phyloP scores from a whole-genome alignment of 495 filamentous ascomycete genomes.

The Cairneyella variabilis region DNA sequence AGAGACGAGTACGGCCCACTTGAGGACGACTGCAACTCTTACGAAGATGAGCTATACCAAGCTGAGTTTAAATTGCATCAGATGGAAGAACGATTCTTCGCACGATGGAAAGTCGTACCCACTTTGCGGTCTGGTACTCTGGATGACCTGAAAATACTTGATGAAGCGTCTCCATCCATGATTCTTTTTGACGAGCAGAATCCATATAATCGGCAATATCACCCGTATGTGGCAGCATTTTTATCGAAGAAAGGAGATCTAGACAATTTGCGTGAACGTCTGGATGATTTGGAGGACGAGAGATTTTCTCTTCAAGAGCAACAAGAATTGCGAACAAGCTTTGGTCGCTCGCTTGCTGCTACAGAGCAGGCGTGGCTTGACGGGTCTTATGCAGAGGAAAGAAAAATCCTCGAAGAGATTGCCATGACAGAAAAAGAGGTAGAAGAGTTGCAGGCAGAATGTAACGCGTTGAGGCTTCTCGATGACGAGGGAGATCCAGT shows the following conservation, averaged over 20 bases:
- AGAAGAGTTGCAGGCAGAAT: background rate
- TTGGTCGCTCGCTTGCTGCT: background rate
- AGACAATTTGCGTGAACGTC: background rate
- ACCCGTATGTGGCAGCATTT: background rate
- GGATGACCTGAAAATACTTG: background rate
- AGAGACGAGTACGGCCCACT: background rate
- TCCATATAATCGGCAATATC: background rate
- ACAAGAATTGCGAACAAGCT: background rate
- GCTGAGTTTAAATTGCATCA: background rate
- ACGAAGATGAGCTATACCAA: background rate
- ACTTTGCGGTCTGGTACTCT: background rate
- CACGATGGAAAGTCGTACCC: background rate
- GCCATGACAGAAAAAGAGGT: background rate
- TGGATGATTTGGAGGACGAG: background rate
- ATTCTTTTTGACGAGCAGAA: background rate
- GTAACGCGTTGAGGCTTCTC: background rate
- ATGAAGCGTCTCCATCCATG: too few species aligned
- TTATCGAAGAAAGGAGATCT: background rate
- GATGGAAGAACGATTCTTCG: background rate
- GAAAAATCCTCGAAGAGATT: background rate
- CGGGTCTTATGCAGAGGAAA: too few species aligned
- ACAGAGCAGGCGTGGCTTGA: background rate
- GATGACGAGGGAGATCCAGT: conserved; percentile 1
- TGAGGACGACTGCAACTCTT: background rate
- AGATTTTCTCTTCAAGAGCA: background rate